phyloP scores from a whole-genome alignment of 2,329 filamentous ascomycete species.

The Nemania diffusa region DNA sequence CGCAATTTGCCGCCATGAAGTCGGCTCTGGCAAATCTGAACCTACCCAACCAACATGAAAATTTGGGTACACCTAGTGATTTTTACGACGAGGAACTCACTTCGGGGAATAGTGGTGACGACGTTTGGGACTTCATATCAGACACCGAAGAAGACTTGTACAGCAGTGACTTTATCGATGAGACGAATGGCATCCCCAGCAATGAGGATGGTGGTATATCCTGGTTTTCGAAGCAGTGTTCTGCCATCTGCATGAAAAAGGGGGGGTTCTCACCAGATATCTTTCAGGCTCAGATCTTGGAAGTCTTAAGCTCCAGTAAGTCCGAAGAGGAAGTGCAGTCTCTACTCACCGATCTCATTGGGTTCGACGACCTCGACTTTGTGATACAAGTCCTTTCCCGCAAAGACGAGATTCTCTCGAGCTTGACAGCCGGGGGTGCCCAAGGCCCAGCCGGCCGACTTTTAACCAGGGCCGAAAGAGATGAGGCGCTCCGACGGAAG shows the following conservation, averaged over 20 bases:
- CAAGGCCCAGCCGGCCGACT: slow-evolving; percentile 62
- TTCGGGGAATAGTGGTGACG: slow-evolving; percentile 73
- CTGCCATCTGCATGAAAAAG: slow-evolving; percentile 70
- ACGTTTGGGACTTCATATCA: slow-evolving; percentile 93
- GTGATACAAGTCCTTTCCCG: slow-evolving; percentile 89
- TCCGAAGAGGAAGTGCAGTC: slow-evolving; percentile 91
- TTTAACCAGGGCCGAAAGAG: slow-evolving; percentile 79
- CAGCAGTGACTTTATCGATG: slow-evolving; percentile 72
- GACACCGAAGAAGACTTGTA: slow-evolving; percentile 73
- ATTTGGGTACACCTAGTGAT: slow-evolving; percentile 69
- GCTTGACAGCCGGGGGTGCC: slow-evolving; percentile 50
- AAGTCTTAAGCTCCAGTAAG: slow-evolving; percentile 73
- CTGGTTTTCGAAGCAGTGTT: slow-evolving; percentile 80
- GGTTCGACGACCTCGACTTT: slow-evolving; percentile 93
- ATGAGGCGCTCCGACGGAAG: slow-evolving; percentile 78
- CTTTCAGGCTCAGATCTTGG: slow-evolving; percentile 81
- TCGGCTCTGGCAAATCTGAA: slow-evolving; percentile 80
- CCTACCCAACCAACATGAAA: slow-evolving; percentile 54
- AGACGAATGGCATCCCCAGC: slow-evolving; percentile 47
- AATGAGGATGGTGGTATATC: slow-evolving; percentile 61
- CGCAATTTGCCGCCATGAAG: slow-evolving; percentile 87
- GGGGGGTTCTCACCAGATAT: slow-evolving; percentile 74
- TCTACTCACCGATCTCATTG: slow-evolving; percentile 86
- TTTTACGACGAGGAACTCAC: slow-evolving; percentile 69
- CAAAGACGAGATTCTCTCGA: slow-evolving; percentile 72